Percentiles rank a stretch among this genome's conserved stretches.
These are phyloP conservation scores for Nepenthes gracilis DNA, from an alignment of 148 eudicot species.

Conservation along the genomic window DNA sequence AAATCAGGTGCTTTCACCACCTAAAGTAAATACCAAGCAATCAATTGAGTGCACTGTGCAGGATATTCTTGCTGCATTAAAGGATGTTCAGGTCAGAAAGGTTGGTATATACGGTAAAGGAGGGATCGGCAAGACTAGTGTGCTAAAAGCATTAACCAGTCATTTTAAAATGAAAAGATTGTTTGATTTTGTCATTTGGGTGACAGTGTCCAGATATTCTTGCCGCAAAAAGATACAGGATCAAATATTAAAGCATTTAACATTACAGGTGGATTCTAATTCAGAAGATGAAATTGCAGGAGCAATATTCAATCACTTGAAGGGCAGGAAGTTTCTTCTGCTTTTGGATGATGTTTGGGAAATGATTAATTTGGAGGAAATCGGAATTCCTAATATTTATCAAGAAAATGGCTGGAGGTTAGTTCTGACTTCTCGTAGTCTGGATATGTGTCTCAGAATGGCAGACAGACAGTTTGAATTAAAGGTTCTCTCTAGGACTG, in stretches of 20 bases:
- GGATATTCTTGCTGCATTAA: conserved; percentile 2
- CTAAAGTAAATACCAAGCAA: conserved; percentile 3
- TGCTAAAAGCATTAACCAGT: conserved; percentile 7
- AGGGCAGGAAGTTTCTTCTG: conserved; percentile 1
- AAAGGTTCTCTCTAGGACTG: conserved; percentile 8
- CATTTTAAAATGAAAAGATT: conserved; percentile 4
- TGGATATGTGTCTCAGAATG: conserved; percentile 1
- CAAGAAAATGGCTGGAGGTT: conserved; percentile 6
- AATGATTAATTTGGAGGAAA: conserved; percentile 12
- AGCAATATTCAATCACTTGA: conserved; percentile 1
- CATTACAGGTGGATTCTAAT: conserved; percentile 5
- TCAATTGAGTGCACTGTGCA: conserved; percentile 5
- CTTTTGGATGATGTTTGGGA: conserved; percentile 19
- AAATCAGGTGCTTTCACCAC: conserved; percentile 2
- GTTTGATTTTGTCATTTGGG: conserved; percentile 8
- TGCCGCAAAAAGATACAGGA: conserved; percentile 6
- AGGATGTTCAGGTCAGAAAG: conserved; percentile 5
- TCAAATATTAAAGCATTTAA: conserved; percentile 10
- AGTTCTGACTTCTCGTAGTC: conserved; percentile 7
- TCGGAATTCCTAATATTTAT: conserved; percentile 8
- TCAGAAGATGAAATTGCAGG: conserved; percentile 5
- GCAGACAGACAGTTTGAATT: conserved; percentile 4
- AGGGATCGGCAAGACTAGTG: conserved; percentile 17
- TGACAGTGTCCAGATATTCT: conserved; percentile 12
- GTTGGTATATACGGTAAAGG: conserved; percentile 13